phyloP scores from a whole-genome alignment of 2,329 filamentous ascomycete genomes.

The Chrysoporthe puriensis region DNA sequence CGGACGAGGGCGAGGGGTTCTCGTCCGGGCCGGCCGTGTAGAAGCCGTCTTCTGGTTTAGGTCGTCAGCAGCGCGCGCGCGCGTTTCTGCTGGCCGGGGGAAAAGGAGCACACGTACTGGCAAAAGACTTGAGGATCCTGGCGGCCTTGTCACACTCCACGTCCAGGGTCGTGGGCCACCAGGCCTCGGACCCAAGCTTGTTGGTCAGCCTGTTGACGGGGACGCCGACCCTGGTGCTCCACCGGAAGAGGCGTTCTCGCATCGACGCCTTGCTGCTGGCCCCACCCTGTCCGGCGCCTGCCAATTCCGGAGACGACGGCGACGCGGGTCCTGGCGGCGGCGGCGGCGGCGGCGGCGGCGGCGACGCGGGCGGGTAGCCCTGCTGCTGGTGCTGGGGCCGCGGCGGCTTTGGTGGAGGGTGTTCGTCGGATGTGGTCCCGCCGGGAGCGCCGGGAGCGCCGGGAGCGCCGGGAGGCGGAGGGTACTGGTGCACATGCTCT shows the following conservation, averaged over 20 bases:
- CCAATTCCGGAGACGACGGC: too few species aligned
- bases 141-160: constrained; percentile 69
- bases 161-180: constrained; percentile 45
- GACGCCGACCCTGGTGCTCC: constrained; percentile 45
- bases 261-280: constrained; percentile 20
- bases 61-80: too few species aligned
- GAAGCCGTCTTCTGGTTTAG: constrained; percentile 38
- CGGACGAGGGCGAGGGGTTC: constrained; percentile 26
- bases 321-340: background rate
- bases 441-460: background rate
- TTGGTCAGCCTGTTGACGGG: constrained; percentile 73
- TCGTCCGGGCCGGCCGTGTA: constrained; percentile 32
- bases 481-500: constrained; percentile 15
- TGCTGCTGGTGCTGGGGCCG: constrained; percentile 13
- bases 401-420: constrained; percentile 12
- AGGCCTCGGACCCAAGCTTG: constrained; percentile 56
- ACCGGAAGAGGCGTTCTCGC: constrained; percentile 34
- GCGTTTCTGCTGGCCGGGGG: background rate
- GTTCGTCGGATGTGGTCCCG: background rate
- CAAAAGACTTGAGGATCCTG: constrained; percentile 74
- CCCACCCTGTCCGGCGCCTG: background rate
- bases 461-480: constrained; percentile 10
- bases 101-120: constrained; percentile 51
- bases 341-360: background rate
- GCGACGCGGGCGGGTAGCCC: background rate